Conservation (phyloP, 768 basidiomycete species). For the Crassisporium funariophilum region DNA sequence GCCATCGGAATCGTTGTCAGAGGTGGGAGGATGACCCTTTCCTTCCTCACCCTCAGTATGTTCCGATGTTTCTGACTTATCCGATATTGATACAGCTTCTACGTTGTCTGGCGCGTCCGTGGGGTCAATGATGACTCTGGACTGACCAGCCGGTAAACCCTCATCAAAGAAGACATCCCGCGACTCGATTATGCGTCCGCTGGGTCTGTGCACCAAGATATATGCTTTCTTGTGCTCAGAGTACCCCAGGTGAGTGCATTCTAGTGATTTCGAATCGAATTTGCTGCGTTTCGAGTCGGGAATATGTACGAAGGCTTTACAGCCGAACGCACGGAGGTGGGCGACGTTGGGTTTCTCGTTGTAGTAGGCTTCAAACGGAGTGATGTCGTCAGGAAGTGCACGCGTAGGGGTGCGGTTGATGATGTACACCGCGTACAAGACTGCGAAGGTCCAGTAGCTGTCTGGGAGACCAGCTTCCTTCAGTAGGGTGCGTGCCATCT, state of each 20-base stretch:
- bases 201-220: no score
- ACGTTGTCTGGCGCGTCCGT: no score
- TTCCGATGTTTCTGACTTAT: no score
- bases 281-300: conserved; percentile 20
- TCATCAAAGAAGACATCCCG: no score
- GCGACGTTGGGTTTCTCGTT: conserved; percentile 29
- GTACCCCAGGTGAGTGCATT: conserved; percentile 13
- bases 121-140: no score
- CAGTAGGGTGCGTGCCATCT: conserved; percentile 26
- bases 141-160: no score
- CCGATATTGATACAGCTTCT: no score
- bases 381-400: conserved; percentile 19
- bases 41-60: no score
- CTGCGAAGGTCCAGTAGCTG: conserved; percentile 37
- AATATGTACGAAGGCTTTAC: conserved; percentile 25
- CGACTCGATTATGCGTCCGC: no score
- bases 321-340: conserved; percentile 30
- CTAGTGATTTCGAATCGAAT: conserved; percentile 18
- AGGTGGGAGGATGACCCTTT: no score
- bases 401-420: conserved; percentile 32
- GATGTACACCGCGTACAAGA: conserved; percentile 31
- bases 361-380: conserved; percentile 21
- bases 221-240: conserved; percentile 12
- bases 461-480: conserved; percentile 15
- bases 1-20: no score